Evolutionary conservation across 108 stramenopile species (phyloP).

Genomic region (Nannochloropsis salina): DNA sequence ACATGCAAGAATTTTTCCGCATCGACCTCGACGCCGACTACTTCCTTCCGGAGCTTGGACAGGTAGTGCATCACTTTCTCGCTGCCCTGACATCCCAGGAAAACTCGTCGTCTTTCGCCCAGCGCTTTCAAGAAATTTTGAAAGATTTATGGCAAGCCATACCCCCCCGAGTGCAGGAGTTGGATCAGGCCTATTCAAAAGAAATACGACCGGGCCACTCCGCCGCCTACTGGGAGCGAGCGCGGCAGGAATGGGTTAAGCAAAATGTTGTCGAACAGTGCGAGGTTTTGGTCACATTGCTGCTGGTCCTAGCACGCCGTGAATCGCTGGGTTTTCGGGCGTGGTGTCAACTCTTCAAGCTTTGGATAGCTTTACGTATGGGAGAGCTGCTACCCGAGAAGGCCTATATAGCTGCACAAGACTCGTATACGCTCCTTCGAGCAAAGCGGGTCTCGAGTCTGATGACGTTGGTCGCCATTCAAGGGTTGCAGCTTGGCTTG

Average conservation of each 20-base stretch:
- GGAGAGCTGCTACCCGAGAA: neutral
- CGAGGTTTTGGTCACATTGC: neutral
- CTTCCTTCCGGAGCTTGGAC: conserved; percentile 1
- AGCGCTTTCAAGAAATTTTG: neutral
- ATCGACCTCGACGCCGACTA: neutral
- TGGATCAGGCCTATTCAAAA: neutral
- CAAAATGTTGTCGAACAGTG: neutral
- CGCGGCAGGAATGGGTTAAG: conserved; percentile 13
- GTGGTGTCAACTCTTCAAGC: neutral
- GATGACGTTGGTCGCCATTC: neutral
- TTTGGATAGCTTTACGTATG: neutral
- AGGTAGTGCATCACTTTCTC: neutral
- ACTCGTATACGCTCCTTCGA: neutral
- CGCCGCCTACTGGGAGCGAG: neutral
- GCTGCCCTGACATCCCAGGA: neutral
- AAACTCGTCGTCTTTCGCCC: neutral
- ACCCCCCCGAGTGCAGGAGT: neutral
- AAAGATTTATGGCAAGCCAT: neutral
- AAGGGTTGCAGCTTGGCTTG: neutral
- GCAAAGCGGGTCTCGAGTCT: neutral
- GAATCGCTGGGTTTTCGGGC: neutral
- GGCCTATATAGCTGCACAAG: neutral
- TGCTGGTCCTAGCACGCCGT: neutral
- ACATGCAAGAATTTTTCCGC: neutral
- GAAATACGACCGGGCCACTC: neutral